These are phyloP conservation scores for Lasiodiplodia citricola DNA, from an alignment of 2,329 filamentous ascomycete genomes.

Conservation along the genomic window DNA sequence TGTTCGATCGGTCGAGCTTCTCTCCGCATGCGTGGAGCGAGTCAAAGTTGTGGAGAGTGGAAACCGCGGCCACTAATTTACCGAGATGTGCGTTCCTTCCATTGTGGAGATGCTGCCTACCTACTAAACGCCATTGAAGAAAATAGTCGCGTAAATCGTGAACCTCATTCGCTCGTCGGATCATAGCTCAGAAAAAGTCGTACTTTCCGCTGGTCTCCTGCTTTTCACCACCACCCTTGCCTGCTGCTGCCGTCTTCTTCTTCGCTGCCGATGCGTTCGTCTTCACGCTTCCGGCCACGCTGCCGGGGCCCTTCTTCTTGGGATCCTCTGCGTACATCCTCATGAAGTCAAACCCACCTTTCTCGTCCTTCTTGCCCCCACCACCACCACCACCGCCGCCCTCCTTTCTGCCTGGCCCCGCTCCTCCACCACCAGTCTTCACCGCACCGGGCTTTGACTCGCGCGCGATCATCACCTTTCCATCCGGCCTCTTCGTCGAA, in stretches of 20 bases:
- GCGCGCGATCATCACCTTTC: constrained; percentile 11
- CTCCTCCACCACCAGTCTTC: background rate
- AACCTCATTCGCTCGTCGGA: background rate
- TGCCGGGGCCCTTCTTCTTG: constrained; percentile 22
- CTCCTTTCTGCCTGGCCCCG: background rate
- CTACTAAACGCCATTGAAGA: background rate
- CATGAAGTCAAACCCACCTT: constrained; percentile 22
- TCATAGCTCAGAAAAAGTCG: constrained; percentile 8
- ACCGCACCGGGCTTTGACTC: constrained; percentile 12
- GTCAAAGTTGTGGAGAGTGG: background rate
- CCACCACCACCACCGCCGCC: background rate
- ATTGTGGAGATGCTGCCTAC: background rate
- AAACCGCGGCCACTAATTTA: background rate
- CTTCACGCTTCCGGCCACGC: constrained; percentile 21
- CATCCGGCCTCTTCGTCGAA: constrained; percentile 4
- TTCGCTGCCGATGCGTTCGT: background rate
- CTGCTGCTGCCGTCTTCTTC: background rate
- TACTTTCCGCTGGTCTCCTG: constrained; percentile 8
- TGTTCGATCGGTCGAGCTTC: background rate
- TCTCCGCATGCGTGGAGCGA: background rate
- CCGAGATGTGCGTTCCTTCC: background rate
- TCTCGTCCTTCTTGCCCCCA: background rate
- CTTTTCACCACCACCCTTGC: background rate
- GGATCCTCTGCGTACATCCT: constrained; percentile 5
- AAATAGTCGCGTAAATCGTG: background rate